phyloP scores from a whole-genome alignment of 2,329 filamentous ascomycete genomes.

The Talaromyces islandicus region DNA sequence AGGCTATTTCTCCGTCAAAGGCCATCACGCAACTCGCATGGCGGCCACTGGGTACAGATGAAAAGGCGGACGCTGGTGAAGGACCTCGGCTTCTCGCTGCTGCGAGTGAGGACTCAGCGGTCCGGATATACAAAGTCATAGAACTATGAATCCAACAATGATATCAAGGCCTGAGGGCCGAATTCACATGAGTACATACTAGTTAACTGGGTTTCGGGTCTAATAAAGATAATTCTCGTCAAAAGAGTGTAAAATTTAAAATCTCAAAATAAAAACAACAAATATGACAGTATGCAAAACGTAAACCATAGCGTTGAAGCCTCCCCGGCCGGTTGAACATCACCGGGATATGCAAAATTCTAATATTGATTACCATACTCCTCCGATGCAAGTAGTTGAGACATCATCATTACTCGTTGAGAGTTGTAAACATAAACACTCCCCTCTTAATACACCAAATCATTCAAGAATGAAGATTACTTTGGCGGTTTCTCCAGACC shows the following conservation, averaged over 20 bases:
- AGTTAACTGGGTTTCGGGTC: neutral
- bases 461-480: neutral
- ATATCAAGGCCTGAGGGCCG: neutral
- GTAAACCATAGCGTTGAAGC: constrained; percentile 16
- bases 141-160: constrained; percentile 21
- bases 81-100: constrained; percentile 28
- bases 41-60: constrained; percentile 44
- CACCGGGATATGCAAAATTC: constrained; percentile 10
- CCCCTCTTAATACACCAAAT: neutral
- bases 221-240: neutral
- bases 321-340: constrained; percentile 11
- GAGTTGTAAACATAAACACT: neutral
- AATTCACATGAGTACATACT: neutral
- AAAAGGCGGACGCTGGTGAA: neutral
- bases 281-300: neutral
- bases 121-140: constrained; percentile 33
- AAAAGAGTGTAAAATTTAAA: neutral
- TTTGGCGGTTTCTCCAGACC: constrained; percentile 47
- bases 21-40: constrained; percentile 64
- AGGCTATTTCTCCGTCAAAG: constrained; percentile 52
- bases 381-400: constrained; percentile 13
- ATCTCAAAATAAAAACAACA: neutral
- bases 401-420: constrained; percentile 6
- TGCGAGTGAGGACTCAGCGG: constrained; percentile 41
- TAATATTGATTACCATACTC: constrained; percentile 4